Conservation (phyloP, 768 basidiomycete species). For the Rhodotorula taiwanensis region DNA sequence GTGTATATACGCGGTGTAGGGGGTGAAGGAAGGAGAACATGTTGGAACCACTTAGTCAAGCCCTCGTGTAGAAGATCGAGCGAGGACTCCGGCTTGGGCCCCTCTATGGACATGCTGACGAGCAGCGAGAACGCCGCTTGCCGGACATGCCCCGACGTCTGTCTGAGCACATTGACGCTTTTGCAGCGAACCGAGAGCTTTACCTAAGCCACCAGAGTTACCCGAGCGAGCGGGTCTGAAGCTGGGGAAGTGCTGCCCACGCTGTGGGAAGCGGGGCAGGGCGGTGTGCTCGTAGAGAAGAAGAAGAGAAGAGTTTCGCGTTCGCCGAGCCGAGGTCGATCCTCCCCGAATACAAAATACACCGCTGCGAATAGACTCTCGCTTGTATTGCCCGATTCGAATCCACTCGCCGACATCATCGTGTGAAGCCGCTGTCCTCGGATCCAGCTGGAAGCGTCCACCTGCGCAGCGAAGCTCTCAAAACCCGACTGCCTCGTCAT, state of each 20-base stretch:
- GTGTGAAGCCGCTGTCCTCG: no score
- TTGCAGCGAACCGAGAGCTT: neutral
- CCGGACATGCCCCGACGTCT: no score
- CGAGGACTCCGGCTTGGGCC: constrained; percentile 2
- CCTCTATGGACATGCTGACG: neutral
- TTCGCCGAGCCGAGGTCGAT: neutral
- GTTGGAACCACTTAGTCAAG: constrained; percentile 6
- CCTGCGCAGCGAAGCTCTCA: no score
- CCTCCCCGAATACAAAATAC: no score
- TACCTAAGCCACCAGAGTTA: constrained; percentile 1
- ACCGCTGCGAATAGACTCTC: no score
- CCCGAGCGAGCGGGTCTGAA: neutral
- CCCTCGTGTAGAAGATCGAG: neutral
- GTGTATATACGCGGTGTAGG: neutral
- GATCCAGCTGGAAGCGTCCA: no score
- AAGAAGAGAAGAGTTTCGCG: no score
- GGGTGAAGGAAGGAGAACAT: neutral
- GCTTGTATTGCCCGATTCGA: no score
- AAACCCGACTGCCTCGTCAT: no score
- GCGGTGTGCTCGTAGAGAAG: neutral
- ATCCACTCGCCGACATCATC: no score
- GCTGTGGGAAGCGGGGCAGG: neutral
- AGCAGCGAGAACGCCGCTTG: neutral
- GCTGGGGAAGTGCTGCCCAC: neutral
- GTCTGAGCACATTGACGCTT: neutral